A percentile compares a stretch with the other conserved stretches of the same genome.
phyloP scores from a whole-genome alignment of 495 filamentous ascomycete species.

The Aspergillus haitiensis region DNA sequence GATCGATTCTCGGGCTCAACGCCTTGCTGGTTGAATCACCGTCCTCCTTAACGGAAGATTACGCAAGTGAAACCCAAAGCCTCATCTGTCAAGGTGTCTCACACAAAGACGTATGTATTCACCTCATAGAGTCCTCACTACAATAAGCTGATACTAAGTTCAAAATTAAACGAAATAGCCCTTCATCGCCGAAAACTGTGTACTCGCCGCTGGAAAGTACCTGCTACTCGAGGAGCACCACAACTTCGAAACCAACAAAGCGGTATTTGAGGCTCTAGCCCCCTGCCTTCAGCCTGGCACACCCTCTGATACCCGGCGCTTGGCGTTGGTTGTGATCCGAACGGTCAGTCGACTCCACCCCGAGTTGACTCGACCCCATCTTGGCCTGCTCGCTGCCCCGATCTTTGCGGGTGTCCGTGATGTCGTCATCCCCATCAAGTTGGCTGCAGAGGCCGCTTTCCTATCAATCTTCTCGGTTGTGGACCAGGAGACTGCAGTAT shows the following conservation, averaged over 20 bases:
- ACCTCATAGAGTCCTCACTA: not conserved
- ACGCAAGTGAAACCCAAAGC: constrained; percentile 68
- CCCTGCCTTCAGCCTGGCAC: constrained; percentile 71
- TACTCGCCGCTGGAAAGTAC: constrained; percentile 94
- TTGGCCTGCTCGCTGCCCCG: constrained; percentile 72
- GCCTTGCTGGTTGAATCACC: constrained; percentile 81
- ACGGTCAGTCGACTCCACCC: constrained; percentile 75
- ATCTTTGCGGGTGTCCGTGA: constrained; percentile 91
- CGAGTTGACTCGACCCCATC: constrained; percentile 75
- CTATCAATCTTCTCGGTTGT: constrained; percentile 91
- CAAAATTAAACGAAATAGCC: constrained; percentile 49
- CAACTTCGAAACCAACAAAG: constrained; percentile 65
- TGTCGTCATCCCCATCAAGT: constrained; percentile 91
- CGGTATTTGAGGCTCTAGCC: constrained; percentile 74
- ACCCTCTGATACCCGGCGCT: constrained; percentile 76
- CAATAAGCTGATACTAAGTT: constrained; percentile 21
- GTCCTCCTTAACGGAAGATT: constrained; percentile 60
- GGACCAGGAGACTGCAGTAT: constrained; percentile 79
- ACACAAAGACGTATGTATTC: constrained; percentile 63
- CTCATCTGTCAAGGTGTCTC: constrained; percentile 79
- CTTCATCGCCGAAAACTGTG: constrained; percentile 83
- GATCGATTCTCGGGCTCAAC: constrained; percentile 81
- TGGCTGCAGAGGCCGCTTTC: constrained; percentile 93
- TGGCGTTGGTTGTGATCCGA: constrained; percentile 85
- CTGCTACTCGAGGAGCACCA: constrained; percentile 62